A percentile compares a stretch with the other conserved stretches of the same genome.
Conservation (phyloP, 768 basidiomycete genomes). For the Royoungia palumana region DNA sequence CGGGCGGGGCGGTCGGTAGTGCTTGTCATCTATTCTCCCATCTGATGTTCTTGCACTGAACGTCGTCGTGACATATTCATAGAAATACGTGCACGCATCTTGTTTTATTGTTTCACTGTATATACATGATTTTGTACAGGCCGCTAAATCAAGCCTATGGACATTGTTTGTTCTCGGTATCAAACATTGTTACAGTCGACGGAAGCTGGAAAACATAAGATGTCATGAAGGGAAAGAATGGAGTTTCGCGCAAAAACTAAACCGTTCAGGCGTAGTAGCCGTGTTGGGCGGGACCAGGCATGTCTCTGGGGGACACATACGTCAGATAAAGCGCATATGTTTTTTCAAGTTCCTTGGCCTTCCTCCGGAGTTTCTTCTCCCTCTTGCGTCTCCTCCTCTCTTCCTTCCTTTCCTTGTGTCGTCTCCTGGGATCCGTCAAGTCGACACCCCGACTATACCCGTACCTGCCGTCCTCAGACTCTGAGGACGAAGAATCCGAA, state of each 20-base stretch:
- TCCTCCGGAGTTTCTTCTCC: conserved; percentile 61
- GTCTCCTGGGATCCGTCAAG: conserved; percentile 47
- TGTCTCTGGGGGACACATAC: conserved; percentile 40
- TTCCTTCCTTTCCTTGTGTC: conserved; percentile 51
- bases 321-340: conserved; percentile 62
- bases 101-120: conserved; percentile 10
- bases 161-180: no score
- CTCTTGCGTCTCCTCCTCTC: conserved; percentile 60
- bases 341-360: conserved; percentile 57
- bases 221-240: background rate
- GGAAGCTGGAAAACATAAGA: background rate
- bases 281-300: conserved; percentile 23
- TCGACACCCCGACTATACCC: conserved; percentile 47
- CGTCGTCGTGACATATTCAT: conserved; percentile 1
- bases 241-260: background rate
- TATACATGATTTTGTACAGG: conserved; percentile 17
- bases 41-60: conserved; percentile 8
- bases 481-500: conserved; percentile 36
- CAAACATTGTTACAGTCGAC: no score
- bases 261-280: conserved; percentile 25
- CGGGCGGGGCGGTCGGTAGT: conserved; percentile 46
- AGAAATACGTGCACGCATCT: conserved; percentile 2
- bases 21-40: conserved; percentile 28
- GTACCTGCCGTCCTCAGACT: conserved; percentile 44
- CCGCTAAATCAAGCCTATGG: no score